Evolutionary conservation across 192 early-diverging fungal species (phyloP).

Genomic region (Coemansia sp.): DNA sequence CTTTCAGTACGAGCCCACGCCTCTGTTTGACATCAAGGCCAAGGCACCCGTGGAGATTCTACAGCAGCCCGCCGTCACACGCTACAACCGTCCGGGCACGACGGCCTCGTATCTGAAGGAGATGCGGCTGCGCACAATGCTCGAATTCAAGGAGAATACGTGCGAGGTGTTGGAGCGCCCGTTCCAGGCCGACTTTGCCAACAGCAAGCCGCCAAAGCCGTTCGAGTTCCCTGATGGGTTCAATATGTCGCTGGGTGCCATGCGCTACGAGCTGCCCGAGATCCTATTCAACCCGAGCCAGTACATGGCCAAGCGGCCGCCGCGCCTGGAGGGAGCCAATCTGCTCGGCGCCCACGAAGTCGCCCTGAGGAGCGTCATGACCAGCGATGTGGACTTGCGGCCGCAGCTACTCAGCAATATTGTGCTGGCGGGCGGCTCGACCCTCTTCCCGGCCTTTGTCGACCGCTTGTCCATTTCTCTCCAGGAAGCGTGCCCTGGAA

Average conservation of each 20-base stretch:
- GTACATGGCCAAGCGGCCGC: slow-evolving; percentile 45
- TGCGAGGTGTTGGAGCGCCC: slow-evolving; percentile 64
- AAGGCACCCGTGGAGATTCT: slow-evolving; percentile 72
- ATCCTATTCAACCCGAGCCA: slow-evolving; percentile 75
- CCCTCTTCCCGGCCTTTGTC: slow-evolving; percentile 77
- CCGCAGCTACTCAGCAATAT: slow-evolving; percentile 74
- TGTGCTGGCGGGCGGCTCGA: slow-evolving; percentile 86
- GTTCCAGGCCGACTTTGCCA: slow-evolving; percentile 18
- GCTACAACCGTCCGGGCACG: slow-evolving; percentile 9
- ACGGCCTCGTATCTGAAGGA: slow-evolving; percentile 61
- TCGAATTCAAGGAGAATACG: slow-evolving; percentile 93
- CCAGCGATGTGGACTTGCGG: slow-evolving; percentile 85
- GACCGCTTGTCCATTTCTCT: slow-evolving; percentile 61
- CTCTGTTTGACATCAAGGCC: slow-evolving; percentile 74
- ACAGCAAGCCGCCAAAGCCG: slow-evolving; percentile 66
- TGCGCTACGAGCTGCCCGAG: slow-evolving; percentile 81
- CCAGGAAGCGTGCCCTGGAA: slow-evolving; percentile 27
- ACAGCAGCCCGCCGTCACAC: slow-evolving; percentile 52
- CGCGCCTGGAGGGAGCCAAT: slow-evolving; percentile 4
- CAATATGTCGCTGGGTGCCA: slow-evolving; percentile 71
- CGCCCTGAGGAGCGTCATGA: slow-evolving; percentile 61
- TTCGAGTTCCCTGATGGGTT: slow-evolving; percentile 97
- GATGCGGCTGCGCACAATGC: slow-evolving; percentile 68
- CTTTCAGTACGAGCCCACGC: slow-evolving; percentile 61
- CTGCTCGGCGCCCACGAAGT: slow-evolving; percentile 65